These are phyloP conservation scores for Ophiostoma quercus DNA, from an alignment of 2,329 filamentous ascomycete genomes.

Conservation along the genomic window DNA sequence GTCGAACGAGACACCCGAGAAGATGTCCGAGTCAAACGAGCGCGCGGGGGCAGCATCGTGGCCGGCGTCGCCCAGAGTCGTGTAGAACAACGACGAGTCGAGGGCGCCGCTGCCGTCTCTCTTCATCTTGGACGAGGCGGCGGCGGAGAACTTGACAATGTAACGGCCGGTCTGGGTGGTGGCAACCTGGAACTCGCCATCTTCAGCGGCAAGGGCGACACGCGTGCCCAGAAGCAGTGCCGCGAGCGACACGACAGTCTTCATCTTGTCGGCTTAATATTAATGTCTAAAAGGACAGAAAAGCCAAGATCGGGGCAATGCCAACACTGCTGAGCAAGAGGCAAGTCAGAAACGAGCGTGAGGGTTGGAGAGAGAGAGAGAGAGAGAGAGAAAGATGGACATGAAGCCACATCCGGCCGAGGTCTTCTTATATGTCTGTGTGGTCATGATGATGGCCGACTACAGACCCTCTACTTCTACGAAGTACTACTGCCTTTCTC, in stretches of 20 bases:
- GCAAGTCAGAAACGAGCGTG: not conserved
- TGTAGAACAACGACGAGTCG: constrained; percentile 20
- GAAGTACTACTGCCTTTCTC: no score
- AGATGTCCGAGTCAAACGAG: constrained; percentile 24
- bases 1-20: constrained; percentile 26
- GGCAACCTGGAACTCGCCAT: not conserved
- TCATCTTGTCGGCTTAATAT: constrained; percentile 5
- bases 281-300: not conserved
- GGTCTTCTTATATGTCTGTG: not conserved
- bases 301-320: not conserved
- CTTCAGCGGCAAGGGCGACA: not conserved
- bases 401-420: not conserved
- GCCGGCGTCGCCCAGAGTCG: constrained; percentile 16
- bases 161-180: constrained; percentile 16
- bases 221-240: not conserved
- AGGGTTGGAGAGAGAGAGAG: not conserved
- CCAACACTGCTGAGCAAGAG: not conserved
- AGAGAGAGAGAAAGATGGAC: not conserved
- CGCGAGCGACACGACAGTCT: constrained; percentile 1
- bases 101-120: constrained; percentile 16
- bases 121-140: constrained; percentile 15
- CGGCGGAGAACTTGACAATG: constrained; percentile 24
- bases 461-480: not conserved
- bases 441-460: not conserved
- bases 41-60: constrained; percentile 18